phyloP scores from a whole-genome alignment of 2,329 filamentous ascomycete genomes.

The Aureobasidium musti region DNA sequence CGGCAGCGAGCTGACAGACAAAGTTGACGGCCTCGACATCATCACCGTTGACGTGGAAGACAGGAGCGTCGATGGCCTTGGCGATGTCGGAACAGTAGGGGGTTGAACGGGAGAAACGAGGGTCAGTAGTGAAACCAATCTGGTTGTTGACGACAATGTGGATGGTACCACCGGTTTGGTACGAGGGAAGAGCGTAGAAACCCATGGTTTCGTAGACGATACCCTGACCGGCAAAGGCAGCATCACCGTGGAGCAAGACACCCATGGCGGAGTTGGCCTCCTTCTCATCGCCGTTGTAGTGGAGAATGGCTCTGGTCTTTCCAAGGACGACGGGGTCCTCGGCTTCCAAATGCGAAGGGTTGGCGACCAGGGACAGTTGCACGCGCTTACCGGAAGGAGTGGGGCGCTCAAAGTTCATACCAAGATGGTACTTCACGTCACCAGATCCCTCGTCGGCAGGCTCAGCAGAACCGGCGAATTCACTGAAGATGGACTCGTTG shows the following conservation, averaged over 20 bases:
- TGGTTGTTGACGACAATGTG: constrained; percentile 99
- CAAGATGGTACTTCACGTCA: constrained; percentile 98
- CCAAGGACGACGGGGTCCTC: constrained; percentile 97
- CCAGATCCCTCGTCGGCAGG: constrained; percentile 94
- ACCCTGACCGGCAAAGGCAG: constrained; percentile 94
- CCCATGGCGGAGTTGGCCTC: constrained; percentile 89
- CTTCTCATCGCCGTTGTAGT: constrained; percentile 97
- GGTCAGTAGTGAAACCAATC: constrained; percentile 99
- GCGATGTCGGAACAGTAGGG: constrained; percentile 99
- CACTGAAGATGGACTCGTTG: constrained; percentile 99
- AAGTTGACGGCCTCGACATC: constrained; percentile 99
- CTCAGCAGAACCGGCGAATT: constrained; percentile 86
- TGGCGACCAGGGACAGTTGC: constrained; percentile 97
- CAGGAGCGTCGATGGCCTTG: constrained; percentile 96
- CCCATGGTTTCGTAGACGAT: constrained; percentile 98
- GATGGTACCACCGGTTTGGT: constrained; percentile 95
- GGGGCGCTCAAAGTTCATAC: constrained; percentile 99
- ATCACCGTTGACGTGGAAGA: constrained; percentile 99
- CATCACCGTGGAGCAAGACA: constrained; percentile 94
- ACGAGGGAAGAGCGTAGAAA: constrained; percentile 92
- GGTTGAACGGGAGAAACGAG: constrained; percentile 93
- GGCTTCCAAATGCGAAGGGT: constrained; percentile 96
- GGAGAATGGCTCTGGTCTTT: constrained; percentile 96
- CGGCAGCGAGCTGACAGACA: constrained; percentile 92
- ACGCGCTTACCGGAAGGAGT: constrained; percentile 98